Evolutionary conservation across 352 stramenopile genomes (phyloP).

Genomic region (Elongisporangium anandrum): DNA sequence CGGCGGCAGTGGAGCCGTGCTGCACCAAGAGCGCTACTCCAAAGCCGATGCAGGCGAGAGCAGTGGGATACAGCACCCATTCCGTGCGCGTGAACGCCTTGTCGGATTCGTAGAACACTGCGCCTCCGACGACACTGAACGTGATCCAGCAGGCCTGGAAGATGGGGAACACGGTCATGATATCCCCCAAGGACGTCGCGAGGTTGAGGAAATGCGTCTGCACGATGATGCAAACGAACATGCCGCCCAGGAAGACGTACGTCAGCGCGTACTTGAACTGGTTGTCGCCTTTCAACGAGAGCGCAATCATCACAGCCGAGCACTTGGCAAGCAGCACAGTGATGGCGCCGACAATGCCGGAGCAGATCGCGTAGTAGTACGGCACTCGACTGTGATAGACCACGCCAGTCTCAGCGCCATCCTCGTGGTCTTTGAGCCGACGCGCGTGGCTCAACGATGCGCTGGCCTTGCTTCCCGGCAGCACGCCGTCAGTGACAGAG

Average conservation of each 20-base stretch:
- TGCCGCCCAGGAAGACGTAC: slow-evolving; percentile 84
- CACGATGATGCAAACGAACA: slow-evolving; percentile 83
- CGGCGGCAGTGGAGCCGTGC: slow-evolving; percentile 32
- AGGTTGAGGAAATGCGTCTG: slow-evolving; percentile 88
- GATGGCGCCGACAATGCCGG: slow-evolving; percentile 80
- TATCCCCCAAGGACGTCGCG: slow-evolving; percentile 76
- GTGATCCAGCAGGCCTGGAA: slow-evolving; percentile 88
- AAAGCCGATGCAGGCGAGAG: slow-evolving; percentile 56
- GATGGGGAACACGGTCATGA: slow-evolving; percentile 88
- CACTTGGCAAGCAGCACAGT: slow-evolving; percentile 83
- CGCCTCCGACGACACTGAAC: slow-evolving; percentile 81
- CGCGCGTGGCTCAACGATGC: background rate
- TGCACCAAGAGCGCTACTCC: slow-evolving; percentile 75
- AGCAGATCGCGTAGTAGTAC: slow-evolving; percentile 86
- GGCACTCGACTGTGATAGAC: slow-evolving; percentile 45
- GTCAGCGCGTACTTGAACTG: slow-evolving; percentile 84
- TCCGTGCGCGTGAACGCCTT: slow-evolving; percentile 46
- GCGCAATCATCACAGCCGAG: slow-evolving; percentile 79
- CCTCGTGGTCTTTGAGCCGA: slow-evolving; percentile 19
- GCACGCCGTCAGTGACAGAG: slow-evolving; percentile 7
- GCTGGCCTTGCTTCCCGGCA: background rate
- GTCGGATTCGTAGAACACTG: slow-evolving; percentile 82
- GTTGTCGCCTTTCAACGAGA: slow-evolving; percentile 81
- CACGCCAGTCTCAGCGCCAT: slow-evolving; percentile 25
- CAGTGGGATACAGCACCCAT: slow-evolving; percentile 71